phyloP scores from a whole-genome alignment of 139 green algal genomes.

The Picochlorum sp. region DNA sequence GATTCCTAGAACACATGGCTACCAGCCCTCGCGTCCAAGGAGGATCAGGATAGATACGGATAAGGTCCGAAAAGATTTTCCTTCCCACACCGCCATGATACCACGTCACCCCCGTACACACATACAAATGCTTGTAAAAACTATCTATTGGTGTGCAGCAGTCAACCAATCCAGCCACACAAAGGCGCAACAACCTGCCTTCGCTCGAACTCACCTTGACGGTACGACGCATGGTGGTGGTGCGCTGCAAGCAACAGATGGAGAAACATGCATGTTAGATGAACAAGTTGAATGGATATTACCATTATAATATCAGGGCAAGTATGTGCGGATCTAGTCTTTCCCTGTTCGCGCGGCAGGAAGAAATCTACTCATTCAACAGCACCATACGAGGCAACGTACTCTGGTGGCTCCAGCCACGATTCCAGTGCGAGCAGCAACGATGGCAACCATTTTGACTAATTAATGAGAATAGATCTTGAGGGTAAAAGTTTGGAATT shows the following conservation, averaged over 20 bases:
- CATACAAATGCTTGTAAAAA: too few relatives aligned
- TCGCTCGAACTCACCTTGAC: slow-evolving; percentile 16
- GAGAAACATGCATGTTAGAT: too few relatives aligned
- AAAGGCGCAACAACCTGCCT: neutral
- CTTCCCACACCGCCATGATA: too few relatives aligned
- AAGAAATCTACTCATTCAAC: too few relatives aligned
- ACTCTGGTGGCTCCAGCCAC: slow-evolving; percentile 2
- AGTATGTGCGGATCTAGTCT: neutral
- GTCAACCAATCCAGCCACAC: too few relatives aligned
- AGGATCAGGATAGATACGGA: too few relatives aligned
- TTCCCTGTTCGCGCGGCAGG: too few relatives aligned
- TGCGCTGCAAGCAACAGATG: slow-evolving; percentile 14
- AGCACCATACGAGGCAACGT: neutral
- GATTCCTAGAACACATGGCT: too few relatives aligned
- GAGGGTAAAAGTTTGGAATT: neutral
- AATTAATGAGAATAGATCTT: neutral
- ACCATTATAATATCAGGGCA: neutral
- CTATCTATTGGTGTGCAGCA: neutral
- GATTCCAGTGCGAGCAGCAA: neutral
- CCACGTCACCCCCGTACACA: too few relatives aligned
- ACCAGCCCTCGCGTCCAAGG: too few relatives aligned
- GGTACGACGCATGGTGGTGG: slow-evolving; percentile 25
- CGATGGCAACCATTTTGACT: slow-evolving; percentile 3
- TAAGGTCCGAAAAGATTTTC: too few relatives aligned
- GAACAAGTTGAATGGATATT: neutral